Evolutionary conservation across 805 yeast species (phyloP).

Genomic region (Cyberlindnera nakhonratchasimensis): DNA sequence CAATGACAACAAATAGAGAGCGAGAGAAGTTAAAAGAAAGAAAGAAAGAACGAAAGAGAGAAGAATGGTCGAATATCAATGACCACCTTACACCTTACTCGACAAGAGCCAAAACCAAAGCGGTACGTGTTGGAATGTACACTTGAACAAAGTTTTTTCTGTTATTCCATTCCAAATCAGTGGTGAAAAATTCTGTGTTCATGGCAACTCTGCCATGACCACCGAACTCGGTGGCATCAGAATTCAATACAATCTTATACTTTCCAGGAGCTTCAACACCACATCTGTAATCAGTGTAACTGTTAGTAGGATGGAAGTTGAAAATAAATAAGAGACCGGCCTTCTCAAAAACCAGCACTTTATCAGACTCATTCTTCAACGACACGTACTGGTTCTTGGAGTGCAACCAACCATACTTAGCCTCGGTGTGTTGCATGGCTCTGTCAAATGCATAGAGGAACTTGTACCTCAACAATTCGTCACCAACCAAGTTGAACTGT

Average conservation of each 20-base stretch:
- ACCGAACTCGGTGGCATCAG: constrained; percentile 70
- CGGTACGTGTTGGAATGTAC: constrained; percentile 75
- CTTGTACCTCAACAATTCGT: constrained; percentile 74
- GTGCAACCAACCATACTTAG: constrained; percentile 65
- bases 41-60: neutral
- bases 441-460: constrained; percentile 78
- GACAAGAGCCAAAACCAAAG: constrained; percentile 49
- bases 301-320: constrained; percentile 84
- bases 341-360: constrained; percentile 84
- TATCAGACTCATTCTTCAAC: constrained; percentile 83
- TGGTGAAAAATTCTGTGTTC: constrained; percentile 58
- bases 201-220: constrained; percentile 77
- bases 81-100: neutral
- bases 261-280: constrained; percentile 84
- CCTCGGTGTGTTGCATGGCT: constrained; percentile 78
- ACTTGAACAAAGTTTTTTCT: constrained; percentile 75
- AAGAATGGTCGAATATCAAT: no score
- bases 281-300: constrained; percentile 81
- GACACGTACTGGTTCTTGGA: constrained; percentile 78
- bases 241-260: constrained; percentile 69
- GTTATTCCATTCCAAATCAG: constrained; percentile 75
- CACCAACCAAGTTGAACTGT: constrained; percentile 85
- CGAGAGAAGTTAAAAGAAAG: neutral
- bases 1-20: neutral
- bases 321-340: constrained; percentile 80